Evolutionary conservation across 2,329 filamentous ascomycete genomes (phyloP), one percentile per base, ranked within the genome.

Genomic region (Nemania abortiva): DNA sequence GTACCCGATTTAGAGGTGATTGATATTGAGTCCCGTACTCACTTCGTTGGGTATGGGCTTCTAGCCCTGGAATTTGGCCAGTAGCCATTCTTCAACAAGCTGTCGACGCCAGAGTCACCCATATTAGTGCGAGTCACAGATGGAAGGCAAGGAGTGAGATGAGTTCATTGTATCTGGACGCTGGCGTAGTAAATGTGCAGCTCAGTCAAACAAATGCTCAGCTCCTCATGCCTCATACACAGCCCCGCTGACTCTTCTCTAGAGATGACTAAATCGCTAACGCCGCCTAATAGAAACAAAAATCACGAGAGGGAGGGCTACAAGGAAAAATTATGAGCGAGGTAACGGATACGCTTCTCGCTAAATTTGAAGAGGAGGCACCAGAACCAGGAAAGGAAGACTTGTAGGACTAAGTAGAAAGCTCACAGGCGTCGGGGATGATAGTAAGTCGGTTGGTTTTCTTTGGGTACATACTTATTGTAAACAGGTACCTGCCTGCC

Each of bases 81-180:
- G 73, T 77, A 79, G 64, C 77, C 77, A 53, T 76, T 74, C 59
- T 72, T 72, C 64, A 79, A 66, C 65, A 78, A 68, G 31, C 74
- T 69, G 18, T 78, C 73, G 54, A 79, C 62, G 53, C 76, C 74
- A 50, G 73, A 71, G 54, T 74, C 73, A 62, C 71, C 73, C 76
- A 79, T 79, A 34, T 70, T 76, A 65, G 65, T 65, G 59, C 34
- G 39, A 59, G 34, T 65, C 18, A 56, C 13, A 20, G 22, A 45
- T 42, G 56, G 15, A 24, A 72, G 60, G 65, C 39, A 63, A 58
- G 60, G 66, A 54, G 64, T 37, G 68, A 49, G 58, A 65, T 72
- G 65, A 74, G 72, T 63, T 67, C 75, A 77, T 78, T 34, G 67
- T 68, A 73, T 70, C 62, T 61, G 61, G 67, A 61, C 53, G 67